Base-by-base conservation (phyloP, 441 rosid species). In the Raphanus hybrid region DNA sequence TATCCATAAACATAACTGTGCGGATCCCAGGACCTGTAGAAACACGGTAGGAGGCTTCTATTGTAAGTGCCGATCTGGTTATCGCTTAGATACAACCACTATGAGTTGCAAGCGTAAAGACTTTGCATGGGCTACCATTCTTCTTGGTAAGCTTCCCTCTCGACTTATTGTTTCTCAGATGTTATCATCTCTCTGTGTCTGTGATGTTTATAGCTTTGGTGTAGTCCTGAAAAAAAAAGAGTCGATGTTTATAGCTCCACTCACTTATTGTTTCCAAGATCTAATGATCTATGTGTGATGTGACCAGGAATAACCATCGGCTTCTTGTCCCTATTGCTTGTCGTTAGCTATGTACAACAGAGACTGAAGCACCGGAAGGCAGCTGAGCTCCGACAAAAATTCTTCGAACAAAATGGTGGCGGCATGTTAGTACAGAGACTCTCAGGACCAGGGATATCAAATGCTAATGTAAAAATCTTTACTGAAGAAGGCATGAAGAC, bases 251-350 rank as follows among this genome's bases (percentile, higher is more conserved):
- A 23, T 23, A 23, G 26, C 26, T 0, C 26, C 26, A 23, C 26
- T 23, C 26, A 23, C 26, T 23, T 16, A 16, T 16, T 16, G 18
- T 16, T 16, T 16, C 18, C 18, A 16, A 16, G 18, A 16, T 16
- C 18, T 16, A 16, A 16, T 16, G 0, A 16, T 16, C 26, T 23
- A 0, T 69, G 14, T 76, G 32, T 57, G 27, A 0, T 70, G 34
- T 55, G 18, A n/a, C 0, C 32, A 77, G 80, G 76, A 65, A 71
- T 39, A 11, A 64, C 67, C n/a, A 58, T 64, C 1, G 72, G 37
- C 67, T 77, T 71, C 76, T 71, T 77, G 41, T 2, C 9, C 54
- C 0, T 71, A 34, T 41, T 77, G 9, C 80, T 77, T 77, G 41
- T 0, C 0, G 4, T 41, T 58, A 15, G 62, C 15, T 76, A 1